A percentile compares a stretch with the other conserved stretches of the same genome.
These are phyloP conservation scores for Crocinoboletus sp. DNA, from an alignment of 1,284 basidiomycete genomes.

Conservation along the genomic window DNA sequence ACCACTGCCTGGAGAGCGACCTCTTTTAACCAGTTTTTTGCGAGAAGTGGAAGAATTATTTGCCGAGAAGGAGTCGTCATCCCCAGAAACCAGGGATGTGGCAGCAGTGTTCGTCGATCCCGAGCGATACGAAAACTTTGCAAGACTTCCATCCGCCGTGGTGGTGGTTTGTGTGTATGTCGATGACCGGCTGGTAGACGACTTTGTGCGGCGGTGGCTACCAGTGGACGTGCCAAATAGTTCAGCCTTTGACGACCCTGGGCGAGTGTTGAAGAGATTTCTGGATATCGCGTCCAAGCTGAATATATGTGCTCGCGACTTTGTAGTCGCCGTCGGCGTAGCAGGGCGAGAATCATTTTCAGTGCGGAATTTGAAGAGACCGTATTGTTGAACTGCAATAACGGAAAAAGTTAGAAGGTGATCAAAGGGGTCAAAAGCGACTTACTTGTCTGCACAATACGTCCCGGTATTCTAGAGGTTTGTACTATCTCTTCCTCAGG, in stretches of 20 bases:
- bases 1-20: slow-evolving; percentile 50
- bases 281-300: slow-evolving; percentile 81
- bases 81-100: slow-evolving; percentile 53
- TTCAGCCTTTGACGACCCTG: slow-evolving; percentile 59
- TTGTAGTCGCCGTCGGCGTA: slow-evolving; percentile 66
- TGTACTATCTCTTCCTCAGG: slow-evolving; percentile 82
- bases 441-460: slow-evolving; percentile 78
- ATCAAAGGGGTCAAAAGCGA: slow-evolving; percentile 8
- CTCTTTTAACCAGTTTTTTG: slow-evolving; percentile 53
- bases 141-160: slow-evolving; percentile 58
- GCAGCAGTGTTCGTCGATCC: slow-evolving; percentile 61
- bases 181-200: slow-evolving; percentile 65
- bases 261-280: slow-evolving; percentile 63
- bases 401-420: slow-evolving; percentile 6
- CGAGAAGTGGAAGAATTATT: slow-evolving; percentile 45
- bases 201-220: slow-evolving; percentile 54
- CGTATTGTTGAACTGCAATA: slow-evolving; percentile 73
- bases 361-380: slow-evolving; percentile 80
- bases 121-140: slow-evolving; percentile 65
- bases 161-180: slow-evolving; percentile 59
- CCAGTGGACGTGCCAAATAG: slow-evolving; percentile 67
- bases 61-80: slow-evolving; percentile 51
- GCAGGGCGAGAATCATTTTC: slow-evolving; percentile 70
- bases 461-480: slow-evolving; percentile 61
- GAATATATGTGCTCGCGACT: slow-evolving; percentile 77